phyloP scores from a whole-genome alignment of 441 rosid genomes.

The Brassica hybrid region DNA sequence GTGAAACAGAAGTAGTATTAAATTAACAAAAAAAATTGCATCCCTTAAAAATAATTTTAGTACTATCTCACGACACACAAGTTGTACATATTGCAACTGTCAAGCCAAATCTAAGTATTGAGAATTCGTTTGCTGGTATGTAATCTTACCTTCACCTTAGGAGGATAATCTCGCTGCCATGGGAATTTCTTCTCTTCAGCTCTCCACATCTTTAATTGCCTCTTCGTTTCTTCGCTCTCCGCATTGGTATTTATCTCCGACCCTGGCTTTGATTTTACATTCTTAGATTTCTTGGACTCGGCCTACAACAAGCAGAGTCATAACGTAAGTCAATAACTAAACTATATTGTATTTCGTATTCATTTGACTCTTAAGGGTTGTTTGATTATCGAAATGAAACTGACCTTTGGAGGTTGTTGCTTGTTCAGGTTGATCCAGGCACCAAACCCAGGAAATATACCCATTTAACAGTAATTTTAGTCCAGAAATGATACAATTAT shows the following conservation, averaged over 20 bases:
- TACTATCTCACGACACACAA: neutral
- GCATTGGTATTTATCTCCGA: neutral
- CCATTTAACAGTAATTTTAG: neutral
- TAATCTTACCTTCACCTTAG: conserved; percentile 58
- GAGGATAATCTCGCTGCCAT: conserved; percentile 56
- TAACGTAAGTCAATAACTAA: neutral
- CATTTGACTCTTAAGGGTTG: neutral
- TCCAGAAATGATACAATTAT: neutral
- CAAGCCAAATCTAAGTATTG: conserved; percentile 1
- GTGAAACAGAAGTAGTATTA: neutral
- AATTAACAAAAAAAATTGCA: neutral
- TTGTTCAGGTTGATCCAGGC: conserved; percentile 28
- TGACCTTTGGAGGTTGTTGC: conserved; percentile 54
- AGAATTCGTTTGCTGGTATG: neutral
- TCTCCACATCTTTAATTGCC: conserved; percentile 64
- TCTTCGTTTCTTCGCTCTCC: conserved; percentile 50
- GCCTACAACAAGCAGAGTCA: neutral
- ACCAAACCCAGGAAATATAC: conserved; percentile 4
- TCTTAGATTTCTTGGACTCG: conserved; percentile 17
- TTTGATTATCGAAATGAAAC: conserved; percentile 22
- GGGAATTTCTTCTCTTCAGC: conserved; percentile 49
- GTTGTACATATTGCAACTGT: neutral
- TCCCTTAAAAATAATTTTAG: neutral
- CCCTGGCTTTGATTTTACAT: neutral
- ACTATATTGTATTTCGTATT: neutral